Evolutionary conservation across 768 basidiomycete species (phyloP).

Genomic region (Rhodotorula sphaerocarpa): DNA sequence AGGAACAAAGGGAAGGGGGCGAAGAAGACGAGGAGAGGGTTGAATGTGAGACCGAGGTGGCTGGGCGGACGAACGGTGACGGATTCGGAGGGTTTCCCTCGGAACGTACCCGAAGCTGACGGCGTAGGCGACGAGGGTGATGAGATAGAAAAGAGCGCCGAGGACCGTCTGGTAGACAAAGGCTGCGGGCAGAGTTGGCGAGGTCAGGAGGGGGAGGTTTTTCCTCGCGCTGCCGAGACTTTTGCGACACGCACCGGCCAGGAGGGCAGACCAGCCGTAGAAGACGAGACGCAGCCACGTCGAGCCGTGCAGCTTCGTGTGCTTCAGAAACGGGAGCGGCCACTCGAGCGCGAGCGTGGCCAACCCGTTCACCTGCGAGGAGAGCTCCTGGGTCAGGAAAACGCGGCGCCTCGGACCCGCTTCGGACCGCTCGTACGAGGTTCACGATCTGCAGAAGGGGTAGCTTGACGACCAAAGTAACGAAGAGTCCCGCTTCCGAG

Average conservation of each 20-base stretch:
- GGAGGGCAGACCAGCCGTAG: constrained; percentile 59
- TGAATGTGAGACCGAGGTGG: too few species aligned
- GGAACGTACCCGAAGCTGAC: constrained; percentile 51
- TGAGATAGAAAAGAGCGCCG: constrained; percentile 67
- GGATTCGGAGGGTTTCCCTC: too few species aligned
- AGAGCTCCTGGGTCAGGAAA: neutral
- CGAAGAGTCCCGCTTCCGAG: constrained; percentile 56
- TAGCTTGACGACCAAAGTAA: constrained; percentile 63
- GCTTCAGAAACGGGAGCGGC: constrained; percentile 51
- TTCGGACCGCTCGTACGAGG: constrained; percentile 43
- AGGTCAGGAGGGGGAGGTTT: neutral
- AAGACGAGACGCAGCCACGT: constrained; percentile 52
- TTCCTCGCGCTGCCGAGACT: constrained; percentile 32
- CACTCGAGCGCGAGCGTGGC: constrained; percentile 61
- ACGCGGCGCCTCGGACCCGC: neutral
- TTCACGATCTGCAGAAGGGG: constrained; percentile 66
- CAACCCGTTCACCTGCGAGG: constrained; percentile 49
- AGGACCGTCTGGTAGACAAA: constrained; percentile 62
- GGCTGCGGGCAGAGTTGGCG: constrained; percentile 2
- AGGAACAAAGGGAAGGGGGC: too few species aligned
- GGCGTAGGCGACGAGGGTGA: constrained; percentile 60
- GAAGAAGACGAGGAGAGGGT: too few species aligned
- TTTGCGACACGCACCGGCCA: constrained; percentile 53
- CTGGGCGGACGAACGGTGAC: too few species aligned
- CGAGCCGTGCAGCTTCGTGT: constrained; percentile 12